These are phyloP conservation scores for Capsella bursapastoris DNA, from an alignment of 345 rosid genomes.

Conservation along the genomic window DNA sequence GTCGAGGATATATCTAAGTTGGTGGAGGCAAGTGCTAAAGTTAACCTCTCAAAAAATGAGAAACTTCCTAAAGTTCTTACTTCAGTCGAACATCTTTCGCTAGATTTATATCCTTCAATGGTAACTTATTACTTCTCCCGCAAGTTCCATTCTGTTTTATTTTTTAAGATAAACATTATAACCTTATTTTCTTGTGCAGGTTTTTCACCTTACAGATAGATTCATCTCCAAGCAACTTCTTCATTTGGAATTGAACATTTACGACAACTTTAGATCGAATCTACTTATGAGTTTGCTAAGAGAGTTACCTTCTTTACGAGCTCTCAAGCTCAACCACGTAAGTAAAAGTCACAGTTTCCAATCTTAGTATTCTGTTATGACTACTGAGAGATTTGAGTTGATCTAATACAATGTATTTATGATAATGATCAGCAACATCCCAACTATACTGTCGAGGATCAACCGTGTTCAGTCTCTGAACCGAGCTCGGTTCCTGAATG, in stretches of 20 bases:
- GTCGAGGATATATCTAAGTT: conserved; percentile 12
- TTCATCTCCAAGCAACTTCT: conserved; percentile 4
- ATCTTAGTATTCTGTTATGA: not conserved
- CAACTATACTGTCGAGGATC: not conserved
- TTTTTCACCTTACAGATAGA: not conserved
- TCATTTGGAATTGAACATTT: conserved; percentile 16
- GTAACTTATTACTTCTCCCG: conserved; percentile 7
- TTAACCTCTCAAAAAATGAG: not conserved
- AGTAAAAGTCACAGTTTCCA: not conserved
- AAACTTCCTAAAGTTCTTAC: conserved; percentile 22
- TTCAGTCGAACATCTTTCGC: conserved; percentile 4
- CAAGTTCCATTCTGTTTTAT: not conserved
- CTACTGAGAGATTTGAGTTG: not conserved
- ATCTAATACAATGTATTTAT: not conserved
- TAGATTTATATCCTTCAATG: conserved; percentile 21
- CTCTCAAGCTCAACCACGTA: conserved; percentile 31
- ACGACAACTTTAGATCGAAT: not conserved
- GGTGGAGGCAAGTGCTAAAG: conserved; percentile 14
- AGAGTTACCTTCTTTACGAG: conserved; percentile 11
- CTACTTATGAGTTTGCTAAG: conserved; percentile 11
- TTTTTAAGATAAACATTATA: not conserved
- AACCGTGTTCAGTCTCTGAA: not conserved
- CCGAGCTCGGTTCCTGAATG: conserved; percentile 29
- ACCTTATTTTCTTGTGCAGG: not conserved
- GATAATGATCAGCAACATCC: not conserved